Conservation (phyloP, 352 stramenopile species). For the Pythium utonaiense region DNA sequence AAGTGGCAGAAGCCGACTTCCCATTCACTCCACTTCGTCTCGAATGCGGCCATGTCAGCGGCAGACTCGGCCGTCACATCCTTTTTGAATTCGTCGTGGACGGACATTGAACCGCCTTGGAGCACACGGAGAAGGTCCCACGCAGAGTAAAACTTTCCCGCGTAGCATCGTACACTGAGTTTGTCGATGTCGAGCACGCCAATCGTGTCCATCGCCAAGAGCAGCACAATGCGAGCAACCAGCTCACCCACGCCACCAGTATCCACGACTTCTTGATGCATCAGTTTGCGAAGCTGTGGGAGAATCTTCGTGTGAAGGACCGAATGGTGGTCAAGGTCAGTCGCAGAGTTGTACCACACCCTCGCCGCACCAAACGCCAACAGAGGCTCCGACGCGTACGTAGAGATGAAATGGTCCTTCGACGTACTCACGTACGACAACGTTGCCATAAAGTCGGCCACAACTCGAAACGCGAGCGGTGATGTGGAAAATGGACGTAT, state of each 20-base stretch:
- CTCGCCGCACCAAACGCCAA: slow-evolving; percentile 27
- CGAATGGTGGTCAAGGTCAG: background rate
- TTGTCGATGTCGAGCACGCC: background rate
- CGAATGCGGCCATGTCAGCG: background rate
- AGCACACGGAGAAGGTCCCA: slow-evolving; percentile 8
- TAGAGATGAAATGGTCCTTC: slow-evolving; percentile 17
- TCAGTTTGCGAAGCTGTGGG: background rate
- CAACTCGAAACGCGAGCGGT: slow-evolving; percentile 13
- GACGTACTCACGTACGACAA: slow-evolving; percentile 14
- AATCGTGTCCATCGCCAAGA: slow-evolving; percentile 15
- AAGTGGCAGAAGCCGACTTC: slow-evolving; percentile 32
- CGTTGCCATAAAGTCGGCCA: slow-evolving; percentile 29
- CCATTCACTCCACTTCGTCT: slow-evolving; percentile 8
- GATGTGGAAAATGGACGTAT: slow-evolving; percentile 19
- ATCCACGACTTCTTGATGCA: slow-evolving; percentile 12
- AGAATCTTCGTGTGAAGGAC: background rate
- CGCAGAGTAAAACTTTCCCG: slow-evolving; percentile 5
- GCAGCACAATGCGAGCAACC: slow-evolving; percentile 6
- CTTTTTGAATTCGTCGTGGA: background rate
- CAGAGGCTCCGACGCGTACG: slow-evolving; percentile 27
- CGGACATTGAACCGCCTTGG: background rate
- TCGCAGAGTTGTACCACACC: slow-evolving; percentile 14
- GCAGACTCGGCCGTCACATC: background rate
- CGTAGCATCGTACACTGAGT: background rate
- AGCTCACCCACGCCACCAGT: background rate